Conservation (phyloP, 495 filamentous ascomycete species). For the Neurospora tetraspora region DNA sequence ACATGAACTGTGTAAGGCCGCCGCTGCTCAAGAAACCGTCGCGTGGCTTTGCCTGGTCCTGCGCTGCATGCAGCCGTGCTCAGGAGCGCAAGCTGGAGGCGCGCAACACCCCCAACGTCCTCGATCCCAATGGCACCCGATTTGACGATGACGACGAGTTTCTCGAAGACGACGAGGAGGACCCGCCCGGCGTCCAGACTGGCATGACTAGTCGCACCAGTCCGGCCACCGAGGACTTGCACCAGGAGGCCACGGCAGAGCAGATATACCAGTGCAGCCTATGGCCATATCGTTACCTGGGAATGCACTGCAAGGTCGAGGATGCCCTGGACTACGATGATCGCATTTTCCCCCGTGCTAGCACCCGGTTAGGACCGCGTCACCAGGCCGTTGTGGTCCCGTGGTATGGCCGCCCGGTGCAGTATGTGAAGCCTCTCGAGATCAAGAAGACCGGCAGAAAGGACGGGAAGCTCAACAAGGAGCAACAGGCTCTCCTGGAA, state of each 20-base stretch:
- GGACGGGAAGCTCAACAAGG: constrained; percentile 66
- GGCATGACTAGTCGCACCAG: constrained; percentile 49
- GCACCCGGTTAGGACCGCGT: constrained; percentile 81
- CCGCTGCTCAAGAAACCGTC: constrained; percentile 93
- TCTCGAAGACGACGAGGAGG: constrained; percentile 62
- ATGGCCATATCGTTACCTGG: constrained; percentile 95
- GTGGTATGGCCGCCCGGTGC: constrained; percentile 77
- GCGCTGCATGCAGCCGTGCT: constrained; percentile 85
- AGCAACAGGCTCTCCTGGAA: constrained; percentile 66
- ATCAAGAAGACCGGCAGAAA: constrained; percentile 60
- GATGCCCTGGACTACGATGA: constrained; percentile 97
- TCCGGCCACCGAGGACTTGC: constrained; percentile 42
- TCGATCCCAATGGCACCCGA: constrained; percentile 19
- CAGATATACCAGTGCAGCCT: constrained; percentile 84
- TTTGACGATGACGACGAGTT: constrained; percentile 25
- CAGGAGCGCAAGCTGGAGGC: constrained; percentile 90
- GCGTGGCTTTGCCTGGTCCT: constrained; percentile 96
- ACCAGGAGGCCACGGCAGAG: constrained; percentile 71
- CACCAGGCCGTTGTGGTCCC: constrained; percentile 79
- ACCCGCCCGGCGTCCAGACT: constrained; percentile 59
- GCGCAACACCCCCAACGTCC: constrained; percentile 64
- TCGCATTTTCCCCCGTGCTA: constrained; percentile 91
- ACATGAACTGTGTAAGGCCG: constrained; percentile 96
- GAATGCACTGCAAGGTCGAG: constrained; percentile 91
- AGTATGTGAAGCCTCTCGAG: constrained; percentile 81